phyloP scores from a whole-genome alignment of 2,329 filamentous ascomycete genomes.

The Neonectria magnoliae region DNA sequence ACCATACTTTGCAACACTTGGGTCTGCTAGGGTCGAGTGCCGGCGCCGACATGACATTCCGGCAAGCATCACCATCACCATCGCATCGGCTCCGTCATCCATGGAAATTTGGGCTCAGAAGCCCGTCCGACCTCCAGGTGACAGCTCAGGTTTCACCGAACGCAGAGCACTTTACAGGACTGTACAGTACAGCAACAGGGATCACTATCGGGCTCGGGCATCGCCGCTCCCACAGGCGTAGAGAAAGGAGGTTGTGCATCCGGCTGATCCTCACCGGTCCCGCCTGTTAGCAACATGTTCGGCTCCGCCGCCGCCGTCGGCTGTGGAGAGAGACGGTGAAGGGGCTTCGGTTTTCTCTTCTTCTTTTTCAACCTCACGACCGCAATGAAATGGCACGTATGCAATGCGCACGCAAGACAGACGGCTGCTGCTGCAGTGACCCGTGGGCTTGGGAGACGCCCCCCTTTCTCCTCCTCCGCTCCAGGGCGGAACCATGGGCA shows the following conservation, averaged over 20 bases:
- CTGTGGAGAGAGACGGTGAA: neutral
- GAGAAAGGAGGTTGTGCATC: conserved; percentile 3
- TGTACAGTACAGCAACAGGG: neutral
- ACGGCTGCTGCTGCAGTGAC: conserved; percentile 5
- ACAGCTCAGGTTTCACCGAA: conserved; percentile 19
- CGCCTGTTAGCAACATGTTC: neutral
- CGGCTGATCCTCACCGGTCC: neutral
- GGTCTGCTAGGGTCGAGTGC: conserved; percentile 11
- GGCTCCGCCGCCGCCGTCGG: neutral
- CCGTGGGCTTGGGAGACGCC: conserved; percentile 9
- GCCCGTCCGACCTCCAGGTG: neutral
- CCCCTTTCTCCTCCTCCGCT: neutral
- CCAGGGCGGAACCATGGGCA: conserved; percentile 18
- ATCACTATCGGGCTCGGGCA: neutral
- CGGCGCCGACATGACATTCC: neutral
- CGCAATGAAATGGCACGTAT: neutral
- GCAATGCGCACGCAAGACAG: neutral
- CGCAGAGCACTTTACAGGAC: neutral
- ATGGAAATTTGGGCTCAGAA: neutral
- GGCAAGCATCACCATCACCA: conserved; percentile 4
- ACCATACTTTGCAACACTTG: conserved; percentile 11
- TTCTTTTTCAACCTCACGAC: neutral
- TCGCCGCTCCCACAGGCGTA: neutral
- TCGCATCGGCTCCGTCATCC: neutral
- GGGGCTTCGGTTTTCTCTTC: neutral